Base-by-base conservation (phyloP, 768 basidiomycete genomes). In the Lactarius psammicola region DNA sequence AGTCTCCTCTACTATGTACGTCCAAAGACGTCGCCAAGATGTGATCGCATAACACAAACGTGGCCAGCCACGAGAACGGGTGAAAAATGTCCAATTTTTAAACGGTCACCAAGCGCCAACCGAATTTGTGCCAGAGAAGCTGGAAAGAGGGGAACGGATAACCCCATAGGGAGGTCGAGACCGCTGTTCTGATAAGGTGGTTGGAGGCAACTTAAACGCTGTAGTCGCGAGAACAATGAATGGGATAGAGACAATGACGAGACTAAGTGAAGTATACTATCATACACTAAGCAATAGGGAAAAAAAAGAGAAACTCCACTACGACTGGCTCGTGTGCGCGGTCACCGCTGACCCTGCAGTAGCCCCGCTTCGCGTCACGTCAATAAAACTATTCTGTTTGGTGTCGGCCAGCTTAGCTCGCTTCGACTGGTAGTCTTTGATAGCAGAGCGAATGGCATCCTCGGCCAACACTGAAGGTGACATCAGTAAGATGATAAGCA, bases 371-470 rank as follows among this genome's bases (percentile, higher is more conserved):
- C 88, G 87, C 0, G 87, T 77, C 46, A 88, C 88, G 73, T 91
- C 86, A 65, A 92, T 87, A 72, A 85, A 87, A 40, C 86, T 84
- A n/a, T 82, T 71, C 72, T 85, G 80, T 71, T 83, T 83, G 28
- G 83, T 80, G 67, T 83, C 80, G 26, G 78, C 66, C 71, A 81
- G 68, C 66, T 76, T 81, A 67, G 76, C 78, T 63, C 93, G 88
- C 81, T 99, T 99, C 66, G 85, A 84, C 73, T 87, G 86, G 80
- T 98, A 98, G 75, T 98, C 90, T 71, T 93, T 91, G 77, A 99
- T 99, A 51, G 97, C 97, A 13, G 95, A 96, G 60, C 92, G 93
- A 77, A 99, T 99, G 64, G 97, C 97, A 76, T 99, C 97, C 78
- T 99, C 97, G 17, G 97, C 95, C 70, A 98, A 79, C 90, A 98